A percentile compares a stretch with the other conserved stretches of the same genome.
phyloP scores from a whole-genome alignment of 208 protist species.

The Balamuthia mandrillaris region DNA sequence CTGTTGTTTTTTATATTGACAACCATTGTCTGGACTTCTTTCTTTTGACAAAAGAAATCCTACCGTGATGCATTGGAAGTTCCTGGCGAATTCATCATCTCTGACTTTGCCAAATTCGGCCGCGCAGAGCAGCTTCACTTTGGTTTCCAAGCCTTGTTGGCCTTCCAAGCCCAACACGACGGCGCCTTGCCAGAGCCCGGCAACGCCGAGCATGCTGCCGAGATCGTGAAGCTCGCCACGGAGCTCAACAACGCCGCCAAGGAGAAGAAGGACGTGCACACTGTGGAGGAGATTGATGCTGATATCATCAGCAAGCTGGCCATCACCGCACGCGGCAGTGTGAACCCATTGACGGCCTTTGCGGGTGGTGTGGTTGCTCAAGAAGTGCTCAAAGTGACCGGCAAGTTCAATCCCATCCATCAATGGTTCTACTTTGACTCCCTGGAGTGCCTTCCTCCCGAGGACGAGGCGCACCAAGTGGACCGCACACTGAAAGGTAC shows the following conservation, averaged over 20 bases:
- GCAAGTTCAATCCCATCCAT: conserved; percentile 91
- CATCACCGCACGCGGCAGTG: conserved; percentile 55
- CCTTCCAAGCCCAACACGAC: background rate
- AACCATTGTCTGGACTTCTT: background rate
- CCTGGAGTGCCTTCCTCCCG: conserved; percentile 72
- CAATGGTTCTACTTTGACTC: conserved; percentile 88
- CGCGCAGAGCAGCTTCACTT: conserved; percentile 36
- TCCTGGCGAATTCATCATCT: conserved; percentile 36
- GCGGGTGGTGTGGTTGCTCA: conserved; percentile 83
- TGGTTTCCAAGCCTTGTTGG: background rate
- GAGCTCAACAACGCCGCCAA: conserved; percentile 1
- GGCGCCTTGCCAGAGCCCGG: background rate
- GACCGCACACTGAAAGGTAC: conserved; percentile 60
- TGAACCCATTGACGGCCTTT: conserved; percentile 72
- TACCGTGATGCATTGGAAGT: conserved; percentile 41
- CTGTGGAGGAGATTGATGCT: conserved; percentile 62
- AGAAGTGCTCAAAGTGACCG: conserved; percentile 88
- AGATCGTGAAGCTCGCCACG: conserved; percentile 21
- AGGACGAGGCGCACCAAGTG: conserved; percentile 86
- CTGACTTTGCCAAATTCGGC: conserved; percentile 78
- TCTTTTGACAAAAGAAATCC: conserved; percentile 23
- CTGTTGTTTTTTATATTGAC: conserved; percentile 20
- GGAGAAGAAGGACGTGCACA: background rate
- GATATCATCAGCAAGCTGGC: conserved; percentile 58
- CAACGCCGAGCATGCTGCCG: conserved; percentile 42